phyloP scores from a whole-genome alignment of 345 rosid species.

The Brassica nigra region DNA sequence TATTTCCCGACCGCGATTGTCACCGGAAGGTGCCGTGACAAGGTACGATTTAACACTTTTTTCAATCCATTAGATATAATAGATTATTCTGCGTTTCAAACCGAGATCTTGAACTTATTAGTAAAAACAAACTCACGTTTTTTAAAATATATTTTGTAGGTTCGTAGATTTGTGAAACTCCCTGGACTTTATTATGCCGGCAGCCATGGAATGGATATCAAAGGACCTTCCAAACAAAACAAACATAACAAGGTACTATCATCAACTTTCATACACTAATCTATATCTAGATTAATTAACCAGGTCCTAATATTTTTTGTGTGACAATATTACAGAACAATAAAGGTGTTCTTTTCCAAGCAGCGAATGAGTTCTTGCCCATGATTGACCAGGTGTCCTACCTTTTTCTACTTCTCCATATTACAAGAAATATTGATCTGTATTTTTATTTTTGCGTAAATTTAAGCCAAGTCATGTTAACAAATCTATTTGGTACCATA shows the following conservation, averaged over 20 bases:
- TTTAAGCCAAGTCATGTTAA: background rate
- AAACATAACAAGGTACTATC: slow-evolving; percentile 52
- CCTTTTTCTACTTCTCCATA: background rate
- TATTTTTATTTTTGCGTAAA: background rate
- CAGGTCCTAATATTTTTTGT: background rate
- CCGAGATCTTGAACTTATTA: background rate
- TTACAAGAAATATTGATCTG: background rate
- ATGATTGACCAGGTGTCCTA: slow-evolving; percentile 72
- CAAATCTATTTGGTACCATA: background rate
- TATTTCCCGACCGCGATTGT: slow-evolving; percentile 91
- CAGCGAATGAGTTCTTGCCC: slow-evolving; percentile 80
- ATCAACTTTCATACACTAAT: too few species aligned
- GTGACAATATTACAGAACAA: slow-evolving; percentile 42
- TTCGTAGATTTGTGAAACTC: slow-evolving; percentile 71
- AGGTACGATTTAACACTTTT: slow-evolving; percentile 50
- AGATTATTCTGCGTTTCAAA: background rate
- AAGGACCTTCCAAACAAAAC: slow-evolving; percentile 64
- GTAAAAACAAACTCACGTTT: background rate
- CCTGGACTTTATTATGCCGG: slow-evolving; percentile 85
- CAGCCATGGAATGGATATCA: slow-evolving; percentile 98
- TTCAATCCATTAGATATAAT: background rate
- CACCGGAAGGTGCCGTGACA: slow-evolving; percentile 81
- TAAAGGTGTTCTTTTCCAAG: slow-evolving; percentile 62
- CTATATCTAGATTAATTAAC: background rate
- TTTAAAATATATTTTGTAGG: slow-evolving; percentile 22